Evolutionary conservation across 1,284 basidiomycete genomes (phyloP).

Genomic region (Ustilago bromivora): DNA sequence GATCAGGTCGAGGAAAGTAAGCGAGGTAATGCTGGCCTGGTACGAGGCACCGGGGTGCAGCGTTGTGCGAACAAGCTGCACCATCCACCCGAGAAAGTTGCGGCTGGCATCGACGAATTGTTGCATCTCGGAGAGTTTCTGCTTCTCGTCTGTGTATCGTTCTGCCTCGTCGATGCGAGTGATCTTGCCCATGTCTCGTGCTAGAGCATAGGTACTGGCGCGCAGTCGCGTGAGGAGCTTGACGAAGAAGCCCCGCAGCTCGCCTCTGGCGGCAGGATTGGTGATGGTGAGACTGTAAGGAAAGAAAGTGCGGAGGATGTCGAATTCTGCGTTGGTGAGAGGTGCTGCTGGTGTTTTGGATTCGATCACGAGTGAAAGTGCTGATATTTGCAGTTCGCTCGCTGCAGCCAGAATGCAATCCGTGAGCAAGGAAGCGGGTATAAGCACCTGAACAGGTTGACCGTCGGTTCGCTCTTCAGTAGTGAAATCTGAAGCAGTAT

Average conservation of each 20-base stretch:
- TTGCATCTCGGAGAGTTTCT: slow-evolving; percentile 33
- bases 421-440: slow-evolving; percentile 44
- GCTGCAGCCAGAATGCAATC: slow-evolving; percentile 50
- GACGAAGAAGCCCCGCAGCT: slow-evolving; percentile 57
- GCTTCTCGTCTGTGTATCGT: slow-evolving; percentile 35
- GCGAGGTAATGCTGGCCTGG: slow-evolving; percentile 53
- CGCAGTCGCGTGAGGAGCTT: slow-evolving; percentile 62
- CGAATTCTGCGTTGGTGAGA: slow-evolving; percentile 41
- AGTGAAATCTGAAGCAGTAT: slow-evolving; percentile 26
- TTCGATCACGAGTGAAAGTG: slow-evolving; percentile 55
- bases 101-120: slow-evolving; percentile 32
- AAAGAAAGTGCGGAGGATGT: slow-evolving; percentile 51
- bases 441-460: slow-evolving; percentile 24
- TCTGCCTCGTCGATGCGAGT: slow-evolving; percentile 39
- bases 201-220: slow-evolving; percentile 52
- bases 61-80: slow-evolving; percentile 32
- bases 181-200: slow-evolving; percentile 42
- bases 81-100: slow-evolving; percentile 43
- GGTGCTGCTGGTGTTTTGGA: slow-evolving; percentile 55
- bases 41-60: slow-evolving; percentile 66
- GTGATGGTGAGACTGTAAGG: slow-evolving; percentile 50
- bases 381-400: slow-evolving; percentile 56
- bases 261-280: slow-evolving; percentile 57
- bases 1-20: slow-evolving; percentile 58
- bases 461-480: slow-evolving; percentile 22